Evolutionary conservation across 257 asterid genomes (phyloP), one percentile per base, ranked within the genome.

Genomic region (Rehmannia glutinosa): DNA sequence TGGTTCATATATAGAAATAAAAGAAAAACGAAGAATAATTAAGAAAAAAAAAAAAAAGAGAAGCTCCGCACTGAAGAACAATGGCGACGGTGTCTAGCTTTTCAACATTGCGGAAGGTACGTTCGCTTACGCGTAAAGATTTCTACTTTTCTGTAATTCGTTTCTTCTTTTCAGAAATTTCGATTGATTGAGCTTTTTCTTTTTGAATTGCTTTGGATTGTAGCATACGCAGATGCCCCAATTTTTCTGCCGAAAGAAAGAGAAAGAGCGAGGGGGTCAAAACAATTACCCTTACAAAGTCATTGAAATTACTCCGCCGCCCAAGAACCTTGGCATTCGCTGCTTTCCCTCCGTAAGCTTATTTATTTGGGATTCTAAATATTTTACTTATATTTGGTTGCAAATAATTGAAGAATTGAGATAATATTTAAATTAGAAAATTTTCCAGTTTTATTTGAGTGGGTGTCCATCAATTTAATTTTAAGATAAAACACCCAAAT

Each of bases 261-360:
- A 89, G 68, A 89, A 77, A 70, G 94, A 86, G 69, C 77, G 82
- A 71, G 84, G 87, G 28, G 79, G 82, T n/a, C 93, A 77, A 35
- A 80, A 70, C 73, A 84, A 79, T 66, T 78, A 84, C 70, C 98
- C 96, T 9, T 89, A 89, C 76, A 89, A 87, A 71, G 96, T 92
- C 45, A 77, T 80, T 46, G 96, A 85, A 73, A 89, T 89, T 53
- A 83, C 89, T 42, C 98, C 98, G 6, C 97, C 98, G 59, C 97
- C 98, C 51, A 87, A 87, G 77, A 82, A 77, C 82, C 98, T 92
- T 10, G 97, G 98, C 84, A 64, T 86, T 74, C 96, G 96, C 60
- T 84, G 97, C 82, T 84, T 89, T 57, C 92, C 95, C 8, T 65
- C 82, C 23, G 97, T 87, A 74, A 82, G 96, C 61, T 23, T 21